phyloP scores from a whole-genome alignment of 2,329 filamentous ascomycete species.

The Aotearoamyces nothofagi region DNA sequence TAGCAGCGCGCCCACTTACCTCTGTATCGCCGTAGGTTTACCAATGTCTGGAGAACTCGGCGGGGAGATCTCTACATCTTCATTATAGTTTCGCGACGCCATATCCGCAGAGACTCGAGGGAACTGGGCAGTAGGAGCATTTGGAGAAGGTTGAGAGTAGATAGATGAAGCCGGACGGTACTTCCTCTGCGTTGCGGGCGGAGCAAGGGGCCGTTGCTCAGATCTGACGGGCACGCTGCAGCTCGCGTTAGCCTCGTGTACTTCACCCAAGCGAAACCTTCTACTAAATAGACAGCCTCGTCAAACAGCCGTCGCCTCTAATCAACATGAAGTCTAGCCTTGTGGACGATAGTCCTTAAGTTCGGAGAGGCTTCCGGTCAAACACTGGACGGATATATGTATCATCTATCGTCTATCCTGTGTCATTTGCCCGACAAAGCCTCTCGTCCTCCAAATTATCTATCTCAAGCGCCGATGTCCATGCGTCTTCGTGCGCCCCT shows the following conservation, averaged over 20 bases:
- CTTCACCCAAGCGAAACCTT: too few relatives aligned
- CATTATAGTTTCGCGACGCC: conserved; percentile 14
- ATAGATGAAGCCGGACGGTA: conserved; percentile 41
- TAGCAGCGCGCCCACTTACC: not conserved
- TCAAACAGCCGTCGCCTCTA: too few relatives aligned
- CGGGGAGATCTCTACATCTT: conserved; percentile 24
- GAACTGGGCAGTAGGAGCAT: conserved; percentile 4
- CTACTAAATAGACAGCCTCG: too few relatives aligned
- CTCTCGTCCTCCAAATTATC: not conserved
- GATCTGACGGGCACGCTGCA: not conserved
- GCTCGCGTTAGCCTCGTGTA: too few relatives aligned
- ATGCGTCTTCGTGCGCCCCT: not conserved
- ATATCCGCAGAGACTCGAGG: conserved; percentile 12
- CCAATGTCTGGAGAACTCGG: conserved; percentile 23
- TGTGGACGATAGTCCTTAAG: too few relatives aligned
- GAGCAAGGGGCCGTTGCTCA: conserved; percentile 6
- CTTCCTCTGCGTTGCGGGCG: conserved; percentile 9
- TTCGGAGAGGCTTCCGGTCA: too few relatives aligned
- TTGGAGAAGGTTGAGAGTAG: conserved; percentile 40
- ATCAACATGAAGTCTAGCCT: too few relatives aligned
- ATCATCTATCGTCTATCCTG: too few relatives aligned
- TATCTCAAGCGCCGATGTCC: not conserved
- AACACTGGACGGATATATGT: too few relatives aligned
- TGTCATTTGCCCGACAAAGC: too few relatives aligned
- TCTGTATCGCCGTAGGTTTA: not conserved